Evolutionary conservation across 345 rosid species (phyloP).

Genomic region (Eucalyptus pauciflora): DNA sequence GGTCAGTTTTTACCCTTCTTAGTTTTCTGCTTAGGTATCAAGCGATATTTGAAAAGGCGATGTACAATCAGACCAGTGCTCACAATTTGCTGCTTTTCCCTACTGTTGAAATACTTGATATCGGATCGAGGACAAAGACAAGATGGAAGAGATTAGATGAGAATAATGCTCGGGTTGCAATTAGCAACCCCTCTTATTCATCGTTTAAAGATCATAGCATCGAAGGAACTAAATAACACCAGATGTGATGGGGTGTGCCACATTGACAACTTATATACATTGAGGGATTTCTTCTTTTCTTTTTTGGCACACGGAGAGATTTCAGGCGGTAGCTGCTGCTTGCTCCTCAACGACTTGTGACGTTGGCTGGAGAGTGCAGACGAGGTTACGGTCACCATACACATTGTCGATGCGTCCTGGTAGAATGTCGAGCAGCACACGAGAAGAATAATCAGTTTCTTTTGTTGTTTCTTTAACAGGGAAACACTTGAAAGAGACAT

Average conservation of each 20-base stretch:
- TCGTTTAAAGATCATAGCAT: background rate
- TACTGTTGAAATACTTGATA: background rate
- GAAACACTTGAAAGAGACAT: background rate
- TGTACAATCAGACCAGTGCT: background rate
- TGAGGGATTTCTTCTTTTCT: background rate
- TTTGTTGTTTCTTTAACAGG: background rate
- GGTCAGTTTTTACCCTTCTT: background rate
- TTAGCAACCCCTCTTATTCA: conserved; percentile 7
- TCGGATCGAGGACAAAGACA: background rate
- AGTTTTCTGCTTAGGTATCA: background rate
- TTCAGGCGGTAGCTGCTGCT: conserved; percentile 76
- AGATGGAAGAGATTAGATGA: background rate
- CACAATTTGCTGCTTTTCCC: background rate
- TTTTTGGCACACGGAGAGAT: background rate
- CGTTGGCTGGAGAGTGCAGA: conserved; percentile 78
- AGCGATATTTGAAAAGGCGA: background rate
- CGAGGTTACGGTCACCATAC: conserved; percentile 92
- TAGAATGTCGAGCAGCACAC: background rate
- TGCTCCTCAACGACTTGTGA: conserved; percentile 58
- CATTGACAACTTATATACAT: conserved; percentile 10
- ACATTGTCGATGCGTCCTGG: conserved; percentile 96
- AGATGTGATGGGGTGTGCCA: conserved; percentile 3
- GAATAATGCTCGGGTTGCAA: conserved; percentile 19
- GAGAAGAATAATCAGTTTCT: background rate
- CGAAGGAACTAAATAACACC: conserved; percentile 4